Evolutionary conservation across 2,329 filamentous ascomycete genomes (phyloP), one percentile per base, ranked within the genome.

Genomic region (Aspergillus spinulosporus): DNA sequence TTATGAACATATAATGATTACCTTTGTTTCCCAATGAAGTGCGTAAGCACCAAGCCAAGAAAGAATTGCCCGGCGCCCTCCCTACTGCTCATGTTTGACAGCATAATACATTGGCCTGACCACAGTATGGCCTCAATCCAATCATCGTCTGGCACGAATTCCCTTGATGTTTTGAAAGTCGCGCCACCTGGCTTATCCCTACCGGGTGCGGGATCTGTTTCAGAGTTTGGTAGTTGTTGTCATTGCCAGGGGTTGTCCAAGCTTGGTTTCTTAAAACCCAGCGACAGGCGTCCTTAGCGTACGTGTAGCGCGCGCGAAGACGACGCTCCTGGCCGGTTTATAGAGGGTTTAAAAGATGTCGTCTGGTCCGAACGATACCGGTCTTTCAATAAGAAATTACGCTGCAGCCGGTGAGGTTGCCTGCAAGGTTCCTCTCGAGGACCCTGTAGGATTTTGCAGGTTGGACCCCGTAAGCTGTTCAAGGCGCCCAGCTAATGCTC

Each of bases 401-500:
- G 45, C 14, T 15, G 50, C 50, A 40, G 49, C 43, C 5, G 62
- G 62, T 6, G 63, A 63, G 29, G 64, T 50, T 39, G 56, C 56
- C 32, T 55, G 63, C 40, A 59, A 54, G 29, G 51, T 56, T 31
- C 57, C 58, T 49, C 64, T 66, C 28, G 58, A 58, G 34, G 58
- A 48, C 40, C 58, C 58, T 46, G 55, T 34, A 55, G 48, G 52
- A 52, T 43, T 47, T 3, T 57, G 61, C 36, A 59, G 21, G 51
- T 60, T 59, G n/a, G 65, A 63, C 37, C 67, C 64, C 4, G 74
- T 76, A 48, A 76, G 63, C 59, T 75, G 73, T 55, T 76, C 74
- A 54, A 76, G 58, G 37, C 90, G 84, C 8, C 91, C 90, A 14
- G 92, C 91, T 67, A 97, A 80, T 9, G 92, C 82, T 43, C 90